Evolutionary conservation across 305 asterid genomes (phyloP), one percentile per base, ranked within the genome.

Genomic region (Plantago coronopus): DNA sequence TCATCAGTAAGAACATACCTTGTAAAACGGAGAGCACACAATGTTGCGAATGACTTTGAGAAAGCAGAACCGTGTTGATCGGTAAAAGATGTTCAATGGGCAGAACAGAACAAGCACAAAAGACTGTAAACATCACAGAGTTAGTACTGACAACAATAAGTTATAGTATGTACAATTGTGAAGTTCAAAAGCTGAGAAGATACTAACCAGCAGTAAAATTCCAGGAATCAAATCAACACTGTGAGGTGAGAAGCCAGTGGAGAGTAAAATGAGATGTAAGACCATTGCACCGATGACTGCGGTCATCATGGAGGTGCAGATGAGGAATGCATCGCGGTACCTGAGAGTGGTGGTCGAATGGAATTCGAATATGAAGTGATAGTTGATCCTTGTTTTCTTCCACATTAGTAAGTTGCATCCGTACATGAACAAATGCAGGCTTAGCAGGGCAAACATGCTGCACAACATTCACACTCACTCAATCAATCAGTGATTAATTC

Each of bases 371-470:
- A 93, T 93, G 83, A 89, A 93, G 74, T 78, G 79, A 82, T 78
- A 64, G 76, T 87, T 93, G 75, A 93, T 85, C 69, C 96, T 78
- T 47, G 87, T 83, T 63, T 67, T 74, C 76, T 83, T 93, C 99
- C 99, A 93, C 70, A 76, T 72, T 72, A 93, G 82, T 22, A 93
- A 71, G 64, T 89, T 87, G 64, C 99, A 93, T 16, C 99, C 99
- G 18, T 93, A 93, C 86, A 93, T 75, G 70, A 89, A 93, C 58
- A 89, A 54, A 70, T 93, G 97, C 79, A 93, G 71, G 84, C 99
- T 89, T 63, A 89, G 69, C 75, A 93, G 69, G 49, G 99, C 97
- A 75, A 93, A 87, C 87, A 83, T 82, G 93, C 99, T 93, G 94
- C 88, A 76, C 8, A 34, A 53, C 40, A 53, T 15, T 14, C 31